A percentile compares a stretch with the other conserved stretches of the same genome.
Evolutionary conservation across 2,329 filamentous ascomycete genomes (phyloP).

Genomic region (Fusarium verrucosum): DNA sequence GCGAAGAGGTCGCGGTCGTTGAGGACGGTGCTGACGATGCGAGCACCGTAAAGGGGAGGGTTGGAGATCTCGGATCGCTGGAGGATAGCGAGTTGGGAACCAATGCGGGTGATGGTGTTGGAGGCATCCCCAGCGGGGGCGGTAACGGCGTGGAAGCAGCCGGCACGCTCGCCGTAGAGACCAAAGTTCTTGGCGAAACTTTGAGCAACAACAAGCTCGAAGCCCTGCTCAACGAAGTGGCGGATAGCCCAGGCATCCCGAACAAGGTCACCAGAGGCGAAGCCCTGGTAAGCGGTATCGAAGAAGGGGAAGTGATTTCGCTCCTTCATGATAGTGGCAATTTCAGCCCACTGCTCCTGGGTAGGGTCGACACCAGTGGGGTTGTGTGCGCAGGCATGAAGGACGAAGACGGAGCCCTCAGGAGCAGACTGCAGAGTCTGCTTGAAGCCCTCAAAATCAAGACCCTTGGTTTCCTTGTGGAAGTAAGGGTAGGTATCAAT

Average conservation of each 20-base stretch:
- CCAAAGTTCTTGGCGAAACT: conserved; percentile 99
- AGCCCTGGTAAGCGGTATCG: conserved; percentile 97
- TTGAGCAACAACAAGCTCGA: conserved; percentile 88
- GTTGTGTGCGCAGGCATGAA: conserved; percentile 98
- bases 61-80: conserved; percentile 98
- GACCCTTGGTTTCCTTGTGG: conserved; percentile 83
- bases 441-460: conserved; percentile 93
- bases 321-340: conserved; percentile 78
- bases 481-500: conserved; percentile 94
- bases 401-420: conserved; percentile 82
- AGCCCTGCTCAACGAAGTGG: conserved; percentile 92
- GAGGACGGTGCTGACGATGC: conserved; percentile 84
- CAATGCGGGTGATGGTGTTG: conserved; percentile 70
- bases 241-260: conserved; percentile 91
- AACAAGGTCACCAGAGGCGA: conserved; percentile 88
- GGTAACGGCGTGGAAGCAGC: conserved; percentile 94
- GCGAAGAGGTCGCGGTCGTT: conserved; percentile 84
- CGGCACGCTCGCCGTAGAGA: conserved; percentile 94
- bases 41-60: conserved; percentile 91
- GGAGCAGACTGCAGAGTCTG: conserved; percentile 74
- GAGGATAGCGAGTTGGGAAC: conserved; percentile 89
- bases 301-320: conserved; percentile 97
- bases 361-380: conserved; percentile 97
- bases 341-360: conserved; percentile 90
- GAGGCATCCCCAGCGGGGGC: conserved; percentile 73